A percentile compares a stretch with the other conserved stretches of the same genome.
Evolutionary conservation across 1,139 yeast genomes (phyloP).

Genomic region (Candida tropicalis): DNA sequence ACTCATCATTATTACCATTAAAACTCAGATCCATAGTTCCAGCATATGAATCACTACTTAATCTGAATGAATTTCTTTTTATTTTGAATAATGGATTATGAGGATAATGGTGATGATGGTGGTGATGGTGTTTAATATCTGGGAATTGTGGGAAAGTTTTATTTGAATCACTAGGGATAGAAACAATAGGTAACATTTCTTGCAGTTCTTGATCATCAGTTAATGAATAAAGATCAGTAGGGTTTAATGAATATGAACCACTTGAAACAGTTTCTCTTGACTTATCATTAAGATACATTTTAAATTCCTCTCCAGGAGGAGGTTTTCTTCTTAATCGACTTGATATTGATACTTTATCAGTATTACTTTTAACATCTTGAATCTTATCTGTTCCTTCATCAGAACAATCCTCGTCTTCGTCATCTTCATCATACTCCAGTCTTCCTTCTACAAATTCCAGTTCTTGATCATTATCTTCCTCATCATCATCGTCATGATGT

Average conservation of each 20-base stretch:
- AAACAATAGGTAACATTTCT: slow-evolving; percentile 4
- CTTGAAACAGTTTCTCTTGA: slow-evolving; percentile 17
- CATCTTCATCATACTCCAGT: slow-evolving; percentile 2
- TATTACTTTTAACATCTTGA: not conserved
- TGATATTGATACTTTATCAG: slow-evolving; percentile 7
- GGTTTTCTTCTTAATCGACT: slow-evolving; percentile 28
- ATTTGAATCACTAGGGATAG: not conserved
- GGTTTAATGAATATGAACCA: slow-evolving; percentile 18
- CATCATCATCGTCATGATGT: slow-evolving; percentile 14
- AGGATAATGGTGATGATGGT: slow-evolving; percentile 5
- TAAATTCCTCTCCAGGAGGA: slow-evolving; percentile 23
- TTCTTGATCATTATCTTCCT: slow-evolving; percentile 8
- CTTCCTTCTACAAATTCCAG: slow-evolving; percentile 4
- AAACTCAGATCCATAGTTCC: slow-evolving; percentile 21
- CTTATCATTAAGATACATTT: slow-evolving; percentile 11
- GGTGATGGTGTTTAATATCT: slow-evolving; percentile 18
- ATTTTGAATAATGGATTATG: slow-evolving; percentile 19
- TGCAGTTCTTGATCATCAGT: slow-evolving; percentile 19
- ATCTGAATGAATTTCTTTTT: slow-evolving; percentile 15
- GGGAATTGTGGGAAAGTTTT: slow-evolving; percentile 33
- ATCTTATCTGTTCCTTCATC: not conserved
- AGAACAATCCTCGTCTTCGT: slow-evolving; percentile 1
- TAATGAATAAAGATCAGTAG: slow-evolving; percentile 14
- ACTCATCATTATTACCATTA: slow-evolving; percentile 15
- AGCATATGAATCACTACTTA: slow-evolving; percentile 20